Evolutionary conservation across 2,329 filamentous ascomycete genomes (phyloP).

Genomic region (Aaosphaeria arxii): DNA sequence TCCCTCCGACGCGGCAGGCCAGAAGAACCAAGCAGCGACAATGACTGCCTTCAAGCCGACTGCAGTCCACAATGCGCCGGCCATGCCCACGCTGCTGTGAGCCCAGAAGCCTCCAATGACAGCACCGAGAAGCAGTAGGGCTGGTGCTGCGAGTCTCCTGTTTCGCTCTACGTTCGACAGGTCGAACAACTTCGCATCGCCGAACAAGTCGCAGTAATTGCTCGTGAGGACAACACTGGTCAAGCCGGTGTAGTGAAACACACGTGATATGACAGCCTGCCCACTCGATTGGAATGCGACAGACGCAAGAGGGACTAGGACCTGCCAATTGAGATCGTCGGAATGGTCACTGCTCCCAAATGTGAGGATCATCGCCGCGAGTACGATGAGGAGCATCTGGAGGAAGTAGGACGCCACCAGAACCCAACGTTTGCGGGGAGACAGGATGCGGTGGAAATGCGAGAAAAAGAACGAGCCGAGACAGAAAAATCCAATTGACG

Average conservation of each 20-base stretch:
- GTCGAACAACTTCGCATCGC: slow-evolving; percentile 55
- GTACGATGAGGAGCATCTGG: slow-evolving; percentile 41
- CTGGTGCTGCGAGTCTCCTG: slow-evolving; percentile 49
- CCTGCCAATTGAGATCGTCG: slow-evolving; percentile 44
- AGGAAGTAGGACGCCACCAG: slow-evolving; percentile 48
- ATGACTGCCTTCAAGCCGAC: slow-evolving; percentile 39
- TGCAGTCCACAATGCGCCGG: slow-evolving; percentile 51
- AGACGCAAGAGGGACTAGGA: slow-evolving; percentile 64
- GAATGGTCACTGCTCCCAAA: slow-evolving; percentile 33
- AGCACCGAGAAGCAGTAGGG: slow-evolving; percentile 53
- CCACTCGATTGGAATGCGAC: slow-evolving; percentile 76
- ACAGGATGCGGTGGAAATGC: slow-evolving; percentile 63
- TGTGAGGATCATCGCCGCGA: slow-evolving; percentile 43
- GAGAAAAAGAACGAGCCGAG: slow-evolving; percentile 70
- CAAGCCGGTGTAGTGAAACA: slow-evolving; percentile 66
- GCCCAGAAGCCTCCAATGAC: slow-evolving; percentile 55
- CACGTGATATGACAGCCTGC: slow-evolving; percentile 71
- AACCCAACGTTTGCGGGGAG: slow-evolving; percentile 63
- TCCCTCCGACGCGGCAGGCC: slow-evolving; percentile 31
- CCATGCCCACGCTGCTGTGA: slow-evolving; percentile 50
- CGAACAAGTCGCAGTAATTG: slow-evolving; percentile 78
- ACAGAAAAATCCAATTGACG: slow-evolving; percentile 69
- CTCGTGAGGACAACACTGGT: slow-evolving; percentile 79
- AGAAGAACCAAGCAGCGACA: slow-evolving; percentile 41
- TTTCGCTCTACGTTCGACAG: slow-evolving; percentile 52